Conservation (phyloP, 345 rosid species). For the Populus pruinosa region DNA sequence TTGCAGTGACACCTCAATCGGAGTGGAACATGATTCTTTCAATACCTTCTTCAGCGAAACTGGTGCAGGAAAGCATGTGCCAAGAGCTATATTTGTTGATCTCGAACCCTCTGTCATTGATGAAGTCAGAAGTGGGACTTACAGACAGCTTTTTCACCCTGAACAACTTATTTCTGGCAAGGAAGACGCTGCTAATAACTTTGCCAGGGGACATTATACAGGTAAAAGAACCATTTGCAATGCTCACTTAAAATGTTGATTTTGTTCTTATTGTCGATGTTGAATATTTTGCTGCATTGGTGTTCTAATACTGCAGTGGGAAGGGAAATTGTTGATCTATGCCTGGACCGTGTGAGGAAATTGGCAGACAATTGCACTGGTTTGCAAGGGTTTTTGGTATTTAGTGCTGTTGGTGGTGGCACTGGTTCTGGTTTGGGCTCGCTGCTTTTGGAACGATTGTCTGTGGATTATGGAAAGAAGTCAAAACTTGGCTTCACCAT, state of each 20-base stretch:
- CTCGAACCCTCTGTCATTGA: constrained; percentile 86
- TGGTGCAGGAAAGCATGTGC: constrained; percentile 86
- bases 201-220: constrained; percentile 90
- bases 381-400: constrained; percentile 78
- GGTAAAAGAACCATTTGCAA: constrained; percentile 29
- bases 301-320: constrained; percentile 54
- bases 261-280: not conserved
- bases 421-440: constrained; percentile 89
- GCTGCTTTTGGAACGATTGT: constrained; percentile 69
- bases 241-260: not conserved
- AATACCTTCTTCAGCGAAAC: constrained; percentile 94
- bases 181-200: constrained; percentile 92
- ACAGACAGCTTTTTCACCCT: constrained; percentile 84
- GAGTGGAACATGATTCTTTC: constrained; percentile 64
- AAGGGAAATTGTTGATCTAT: constrained; percentile 76
- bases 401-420: constrained; percentile 78
- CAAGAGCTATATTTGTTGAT: constrained; percentile 78
- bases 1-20: constrained; percentile 61
- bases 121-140: constrained; percentile 70
- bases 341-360: constrained; percentile 77
- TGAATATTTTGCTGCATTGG: not conserved
- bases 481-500: constrained; percentile 81
- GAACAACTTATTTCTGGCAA: constrained; percentile 92
- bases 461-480: constrained; percentile 89
- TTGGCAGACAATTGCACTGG: constrained; percentile 85